Base-by-base conservation (phyloP, 2,329 filamentous ascomycete species). In the Claviceps pazoutovae region DNA sequence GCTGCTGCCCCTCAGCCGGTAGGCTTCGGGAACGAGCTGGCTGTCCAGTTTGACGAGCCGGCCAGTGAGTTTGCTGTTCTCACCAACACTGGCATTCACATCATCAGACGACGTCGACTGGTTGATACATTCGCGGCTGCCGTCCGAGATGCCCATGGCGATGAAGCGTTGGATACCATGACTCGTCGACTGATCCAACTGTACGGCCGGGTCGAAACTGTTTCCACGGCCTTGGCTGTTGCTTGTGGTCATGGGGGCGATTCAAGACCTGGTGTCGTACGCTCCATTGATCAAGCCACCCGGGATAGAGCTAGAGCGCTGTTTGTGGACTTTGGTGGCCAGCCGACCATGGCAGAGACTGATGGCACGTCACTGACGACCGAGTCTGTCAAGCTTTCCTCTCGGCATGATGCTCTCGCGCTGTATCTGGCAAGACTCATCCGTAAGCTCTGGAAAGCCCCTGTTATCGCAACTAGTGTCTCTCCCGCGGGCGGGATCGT, bases 231-330 rank as follows among this genome's bases (percentile, higher is more conserved):
- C 26, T 72, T 98, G 49, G 93, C 93, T 11, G 93, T 98, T 34
- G 90, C 93, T 39, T 98, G 93, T 65, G 90, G 91, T 4, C 90
- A 97, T 64, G 91, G 89, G 9, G 83, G 85, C 26, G 91, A 95
- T 61, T 66, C 75, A 2, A 69, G 74, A 23, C 79, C 87, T 19
- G 85, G 84, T 0, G 86, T 88, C 53, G 79, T 82, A 44, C 80
- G 89, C 44, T 83, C 86, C 23, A 85, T 84, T 37, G 93, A 97
- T 61, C 86, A 90, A 13, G 80, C 88, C 38, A 88, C 95, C 1
- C 75, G 95, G 46, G 89, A 95, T 58, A 80, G 84, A 55, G 93
- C 91, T 4, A 81, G 88, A 53, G 84, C 86, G 56, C 85, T 86
- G 1, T 97, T 96, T 65, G 89, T 97, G 53, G 90, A 95, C 58